Conservation (phyloP, 441 rosid species). For the Sinapis alba region DNA sequence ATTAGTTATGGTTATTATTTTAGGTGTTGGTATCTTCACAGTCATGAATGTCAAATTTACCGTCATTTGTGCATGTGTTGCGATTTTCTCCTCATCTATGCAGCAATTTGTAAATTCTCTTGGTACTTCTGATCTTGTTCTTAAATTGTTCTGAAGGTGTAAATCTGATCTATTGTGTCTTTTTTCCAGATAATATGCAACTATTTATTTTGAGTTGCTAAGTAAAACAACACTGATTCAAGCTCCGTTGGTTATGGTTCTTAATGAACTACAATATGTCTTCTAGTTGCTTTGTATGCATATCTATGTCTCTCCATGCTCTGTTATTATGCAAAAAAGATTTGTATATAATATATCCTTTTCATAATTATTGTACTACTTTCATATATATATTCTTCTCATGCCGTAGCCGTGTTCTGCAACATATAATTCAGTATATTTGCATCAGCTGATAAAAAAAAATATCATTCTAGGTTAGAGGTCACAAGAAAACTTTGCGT, state of each 20-base stretch:
- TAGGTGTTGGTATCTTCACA: constrained; percentile 91
- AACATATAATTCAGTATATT: constrained; percentile 84
- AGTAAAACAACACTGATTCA: constrained; percentile 95
- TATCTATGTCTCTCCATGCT: no score
- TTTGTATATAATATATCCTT: no score
- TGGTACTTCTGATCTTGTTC: constrained; percentile 32
- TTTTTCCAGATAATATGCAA: constrained; percentile 73
- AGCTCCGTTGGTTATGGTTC: constrained; percentile 71
- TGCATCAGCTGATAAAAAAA: no score
- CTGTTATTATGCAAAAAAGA: no score
- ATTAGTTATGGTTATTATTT: constrained; percentile 79
- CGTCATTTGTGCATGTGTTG: constrained; percentile 72
- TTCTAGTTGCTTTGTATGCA: constrained; percentile 71
- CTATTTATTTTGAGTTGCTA: constrained; percentile 79
- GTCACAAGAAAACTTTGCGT: constrained; percentile 89
- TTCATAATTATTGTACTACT: neutral
- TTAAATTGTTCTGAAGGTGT: neutral
- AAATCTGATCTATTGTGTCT: neutral
- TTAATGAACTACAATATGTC: constrained; percentile 64
- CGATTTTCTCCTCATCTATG: constrained; percentile 76
- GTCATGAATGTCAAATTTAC: constrained; percentile 90
- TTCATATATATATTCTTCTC: constrained; percentile 67
- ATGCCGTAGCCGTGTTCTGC: constrained; percentile 81
- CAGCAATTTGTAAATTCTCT: constrained; percentile 98
- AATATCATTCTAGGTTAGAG: constrained; percentile 78